These are phyloP conservation scores for Sporothrix pseudoabietina DNA, from an alignment of 2,329 filamentous ascomycete genomes.

Conservation along the genomic window DNA sequence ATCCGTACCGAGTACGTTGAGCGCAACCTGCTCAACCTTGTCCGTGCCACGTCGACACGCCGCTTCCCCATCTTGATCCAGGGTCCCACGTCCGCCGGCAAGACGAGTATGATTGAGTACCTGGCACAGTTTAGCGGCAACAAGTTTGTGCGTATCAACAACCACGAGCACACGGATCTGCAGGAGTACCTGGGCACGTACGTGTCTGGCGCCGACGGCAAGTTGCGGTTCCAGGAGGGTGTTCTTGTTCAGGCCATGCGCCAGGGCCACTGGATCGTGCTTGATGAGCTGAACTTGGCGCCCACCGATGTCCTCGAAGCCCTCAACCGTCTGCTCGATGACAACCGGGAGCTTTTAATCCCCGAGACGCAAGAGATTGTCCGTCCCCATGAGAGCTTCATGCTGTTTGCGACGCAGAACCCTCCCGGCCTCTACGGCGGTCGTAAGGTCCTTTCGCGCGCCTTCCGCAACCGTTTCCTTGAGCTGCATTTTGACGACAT, in stretches of 20 bases:
- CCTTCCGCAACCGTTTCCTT: slow-evolving; percentile 94
- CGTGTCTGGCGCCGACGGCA: slow-evolving; percentile 80
- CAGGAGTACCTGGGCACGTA: slow-evolving; percentile 98
- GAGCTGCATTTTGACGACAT: slow-evolving; percentile 99
- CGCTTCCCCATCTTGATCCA: slow-evolving; percentile 94
- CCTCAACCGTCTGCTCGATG: slow-evolving; percentile 90
- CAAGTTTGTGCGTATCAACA: slow-evolving; percentile 97
- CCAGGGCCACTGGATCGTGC: slow-evolving; percentile 94
- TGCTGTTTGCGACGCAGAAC: slow-evolving; percentile 98
- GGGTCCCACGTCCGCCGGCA: slow-evolving; percentile 93
- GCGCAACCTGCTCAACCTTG: slow-evolving; percentile 90
- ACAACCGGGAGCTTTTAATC: slow-evolving; percentile 93
- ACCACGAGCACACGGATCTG: slow-evolving; percentile 97
- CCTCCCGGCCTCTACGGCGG: slow-evolving; percentile 94
- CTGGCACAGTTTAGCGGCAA: slow-evolving; percentile 96
- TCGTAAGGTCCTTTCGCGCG: slow-evolving; percentile 86
- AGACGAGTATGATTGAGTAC: slow-evolving; percentile 99
- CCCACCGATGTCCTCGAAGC: slow-evolving; percentile 97
- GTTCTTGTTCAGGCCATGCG: slow-evolving; percentile 89
- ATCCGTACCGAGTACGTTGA: slow-evolving; percentile 96
- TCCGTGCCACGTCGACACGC: slow-evolving; percentile 87
- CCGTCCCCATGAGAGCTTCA: slow-evolving; percentile 89
- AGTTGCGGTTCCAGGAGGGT: slow-evolving; percentile 88
- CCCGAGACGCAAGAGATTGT: slow-evolving; percentile 96
- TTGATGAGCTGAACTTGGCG: slow-evolving; percentile 95